Conservation (phyloP, 2,329 filamentous ascomycete genomes). For the Dothideomycetidae sp. region DNA sequence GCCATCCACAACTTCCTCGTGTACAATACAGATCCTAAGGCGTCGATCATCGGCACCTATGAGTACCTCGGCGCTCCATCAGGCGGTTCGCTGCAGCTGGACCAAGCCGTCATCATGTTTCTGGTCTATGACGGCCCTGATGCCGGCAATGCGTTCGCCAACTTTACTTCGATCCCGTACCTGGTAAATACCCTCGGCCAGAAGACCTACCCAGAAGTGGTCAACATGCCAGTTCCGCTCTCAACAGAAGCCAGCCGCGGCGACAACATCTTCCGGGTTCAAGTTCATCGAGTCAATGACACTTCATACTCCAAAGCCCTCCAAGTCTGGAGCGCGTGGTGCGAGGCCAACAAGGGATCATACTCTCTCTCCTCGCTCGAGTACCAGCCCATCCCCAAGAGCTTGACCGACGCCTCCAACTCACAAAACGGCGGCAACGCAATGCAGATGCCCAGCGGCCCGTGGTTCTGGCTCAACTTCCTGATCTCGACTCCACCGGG, state of each 20-base stretch:
- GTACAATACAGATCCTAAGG: slow-evolving; percentile 24
- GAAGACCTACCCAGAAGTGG: slow-evolving; percentile 22
- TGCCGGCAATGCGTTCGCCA: slow-evolving; percentile 20
- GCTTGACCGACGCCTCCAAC: slow-evolving; percentile 22
- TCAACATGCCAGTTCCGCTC: slow-evolving; percentile 22
- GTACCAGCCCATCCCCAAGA: slow-evolving; percentile 20
- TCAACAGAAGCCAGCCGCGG: slow-evolving; percentile 19
- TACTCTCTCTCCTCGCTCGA: slow-evolving; percentile 18
- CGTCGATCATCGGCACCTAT: slow-evolving; percentile 23
- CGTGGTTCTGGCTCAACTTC: slow-evolving; percentile 23
- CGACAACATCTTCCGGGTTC: slow-evolving; percentile 24
- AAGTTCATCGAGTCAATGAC: slow-evolving; percentile 19
- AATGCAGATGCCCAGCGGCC: slow-evolving; percentile 24
- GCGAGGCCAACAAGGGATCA: slow-evolving; percentile 19
- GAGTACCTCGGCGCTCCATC: slow-evolving; percentile 20
- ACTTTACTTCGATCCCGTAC: slow-evolving; percentile 22
- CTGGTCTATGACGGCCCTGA: slow-evolving; percentile 25
- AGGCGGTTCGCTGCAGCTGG: slow-evolving; percentile 20
- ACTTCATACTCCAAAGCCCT: slow-evolving; percentile 15
- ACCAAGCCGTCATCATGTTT: slow-evolving; percentile 23
- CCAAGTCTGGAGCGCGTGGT: slow-evolving; percentile 20
- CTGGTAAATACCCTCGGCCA: slow-evolving; percentile 18
- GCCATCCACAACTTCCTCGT: slow-evolving; percentile 21
- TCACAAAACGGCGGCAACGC: slow-evolving; percentile 20
- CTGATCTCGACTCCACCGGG: slow-evolving; percentile 17